Evolutionary conservation across 768 basidiomycete species (phyloP), one percentile per base, ranked within the genome.

Genomic region (Peribolospora kevripleyi): DNA sequence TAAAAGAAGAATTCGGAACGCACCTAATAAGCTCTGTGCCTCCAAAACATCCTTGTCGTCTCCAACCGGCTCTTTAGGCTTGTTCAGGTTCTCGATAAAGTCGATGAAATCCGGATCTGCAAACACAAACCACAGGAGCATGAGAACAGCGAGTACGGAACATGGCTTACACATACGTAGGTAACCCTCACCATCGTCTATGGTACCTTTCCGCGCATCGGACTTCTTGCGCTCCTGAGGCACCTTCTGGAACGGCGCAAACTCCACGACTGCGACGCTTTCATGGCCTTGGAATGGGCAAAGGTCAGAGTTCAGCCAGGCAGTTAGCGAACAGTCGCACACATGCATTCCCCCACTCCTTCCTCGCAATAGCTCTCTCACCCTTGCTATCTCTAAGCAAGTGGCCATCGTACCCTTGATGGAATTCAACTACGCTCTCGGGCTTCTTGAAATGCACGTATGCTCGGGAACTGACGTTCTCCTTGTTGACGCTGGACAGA

Each of bases 321-420:
- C 13, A 4, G 37, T 9, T 4, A 9, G 39, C 10, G 42, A 47
- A 40, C 4, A 62, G 41, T n/a, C 2, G 13, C n/a, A 48, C 25
- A 25, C 25, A 25, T 25, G 25, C 25, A 25, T 50, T 41, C 11
- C 13, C 41, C 42, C 13, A 6, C 25, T 1, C 25, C 1, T 25
- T 25, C 25, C 25, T 25, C 25, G 25, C 10, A 7, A 42, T 25
- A 55, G 38, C 36, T 6, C n/a, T 55, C 78, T 45, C 57, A 86
- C 91, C 91, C 58, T 81, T 74, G 73, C 88, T 93, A 65, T 95
- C 87, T 58, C 81, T 72, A 65, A 91, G 97, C 36, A 82, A 50
- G 69, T 95, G 90, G 0, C 91, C 91, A 62, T 95, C 85, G 61
- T 85, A 98, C 42, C 75, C 86, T 38, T 72, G 72, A 62, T 82